Base-by-base conservation (phyloP, 2,329 filamentous ascomycete genomes). In the Verticillium longisporum region DNA sequence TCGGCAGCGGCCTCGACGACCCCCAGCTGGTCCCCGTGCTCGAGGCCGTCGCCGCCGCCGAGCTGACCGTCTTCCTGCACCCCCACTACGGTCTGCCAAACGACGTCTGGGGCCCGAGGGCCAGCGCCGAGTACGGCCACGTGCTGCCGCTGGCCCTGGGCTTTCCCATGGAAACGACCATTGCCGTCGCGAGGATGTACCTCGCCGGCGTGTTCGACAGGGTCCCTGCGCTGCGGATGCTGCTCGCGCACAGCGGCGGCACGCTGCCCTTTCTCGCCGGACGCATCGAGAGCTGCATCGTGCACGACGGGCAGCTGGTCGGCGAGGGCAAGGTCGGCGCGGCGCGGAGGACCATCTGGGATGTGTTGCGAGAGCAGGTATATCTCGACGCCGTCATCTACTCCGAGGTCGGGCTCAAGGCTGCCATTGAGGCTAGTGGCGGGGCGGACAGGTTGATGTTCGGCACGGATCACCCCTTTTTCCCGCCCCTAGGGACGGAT, bases 91-190 rank as follows among this genome's bases (percentile, higher is more conserved):
- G 93, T 1, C 83, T 97, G 2, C 92, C 92, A 0, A 83, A 84
- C 62, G 83, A 86, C 9, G 91, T 96, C 3, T 97, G 90, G 76
- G 93, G 93, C 0, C 84, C 90, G 0, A 80, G 88, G 7, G 85
- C 84, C 0, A 78, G 73, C 53, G 79, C 77, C 26, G 87, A 88
- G 63, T 97, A 96, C 70, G 93, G 93, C 0, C 93, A 97, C 72
- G 92, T 97, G 1, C 80, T 97, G 2, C 90, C 92, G 0, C 78
- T 97, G 0, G 91, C 92, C 0, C 78, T 97, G 3, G 93, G 93
- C 0, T 97, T 97, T 71, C 92, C 93, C 0, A 84, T 97, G 66
- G 93, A 97, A 75, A 97, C 93, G 0, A 97, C 93, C 1, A 94
- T 97, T 67, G 91, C 92, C 0, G 88, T 97, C 2, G 86, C 90